Percentiles rank a stretch among this genome's conserved stretches.
Conservation (phyloP, 2,329 filamentous ascomycete species). For the Aspergillus sp. region DNA sequence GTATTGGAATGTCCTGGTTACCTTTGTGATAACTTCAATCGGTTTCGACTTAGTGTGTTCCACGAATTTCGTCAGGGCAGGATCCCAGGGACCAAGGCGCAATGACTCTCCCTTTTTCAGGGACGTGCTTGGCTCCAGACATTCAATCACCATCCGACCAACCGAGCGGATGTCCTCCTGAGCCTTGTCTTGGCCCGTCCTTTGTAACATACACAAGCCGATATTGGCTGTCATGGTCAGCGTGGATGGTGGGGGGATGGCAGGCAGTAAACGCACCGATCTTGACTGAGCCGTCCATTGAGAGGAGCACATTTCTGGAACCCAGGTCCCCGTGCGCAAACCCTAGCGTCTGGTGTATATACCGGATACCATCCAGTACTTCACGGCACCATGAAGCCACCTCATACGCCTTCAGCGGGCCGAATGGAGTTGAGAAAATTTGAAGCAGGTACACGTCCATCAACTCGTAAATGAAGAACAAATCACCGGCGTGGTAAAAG, state of each 20-base stretch:
- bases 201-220: constrained; percentile 7
- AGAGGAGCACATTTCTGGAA: constrained; percentile 8
- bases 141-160: constrained; percentile 13
- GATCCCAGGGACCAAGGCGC: constrained; percentile 2
- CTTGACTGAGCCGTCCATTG: constrained; percentile 11
- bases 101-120: constrained; percentile 8
- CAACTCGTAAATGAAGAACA: constrained; percentile 15
- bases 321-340: constrained; percentile 9
- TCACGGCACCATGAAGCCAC: constrained; percentile 14
- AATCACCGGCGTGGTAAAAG: constrained; percentile 8
- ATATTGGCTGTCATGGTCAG: constrained; percentile 9
- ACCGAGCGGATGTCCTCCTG: constrained; percentile 9
- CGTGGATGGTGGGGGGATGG: not conserved
- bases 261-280: constrained; percentile 7
- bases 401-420: constrained; percentile 11
- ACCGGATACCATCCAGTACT: constrained; percentile 10
- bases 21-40: not conserved
- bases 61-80: constrained; percentile 6
- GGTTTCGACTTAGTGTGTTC: constrained; percentile 7
- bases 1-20: constrained; percentile 3
- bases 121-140: constrained; percentile 9
- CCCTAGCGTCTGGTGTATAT: constrained; percentile 11
- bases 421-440: constrained; percentile 11
- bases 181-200: not conserved
- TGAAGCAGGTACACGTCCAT: constrained; percentile 14